Percentiles rank a stretch among this genome's conserved stretches.
Evolutionary conservation across 2,329 filamentous ascomycete genomes (phyloP).

Genomic region (Boeremia lycopersici): DNA sequence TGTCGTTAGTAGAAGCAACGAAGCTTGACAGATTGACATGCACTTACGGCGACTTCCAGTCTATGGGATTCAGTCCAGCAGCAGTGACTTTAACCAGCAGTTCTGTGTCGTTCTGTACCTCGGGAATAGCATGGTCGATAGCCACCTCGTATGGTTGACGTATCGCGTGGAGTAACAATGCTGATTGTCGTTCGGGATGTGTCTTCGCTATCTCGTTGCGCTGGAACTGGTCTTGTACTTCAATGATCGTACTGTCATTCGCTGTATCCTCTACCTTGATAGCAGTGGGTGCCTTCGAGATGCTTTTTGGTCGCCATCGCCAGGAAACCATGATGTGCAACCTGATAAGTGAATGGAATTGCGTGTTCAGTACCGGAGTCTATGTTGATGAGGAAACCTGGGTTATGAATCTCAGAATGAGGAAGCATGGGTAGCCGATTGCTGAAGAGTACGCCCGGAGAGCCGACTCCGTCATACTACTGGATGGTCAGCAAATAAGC

Average conservation of each 20-base stretch:
- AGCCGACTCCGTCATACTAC: conserved; percentile 11
- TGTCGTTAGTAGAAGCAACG: neutral
- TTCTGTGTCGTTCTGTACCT: conserved; percentile 55
- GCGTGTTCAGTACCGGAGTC: neutral
- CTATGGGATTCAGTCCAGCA: conserved; percentile 77
- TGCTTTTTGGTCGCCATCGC: conserved; percentile 26
- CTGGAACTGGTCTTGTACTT: conserved; percentile 17
- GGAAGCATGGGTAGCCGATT: neutral
- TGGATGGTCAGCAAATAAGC: neutral
- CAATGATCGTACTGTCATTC: neutral
- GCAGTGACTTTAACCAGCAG: conserved; percentile 67
- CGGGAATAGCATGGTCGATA: conserved; percentile 55
- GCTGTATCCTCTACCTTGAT: neutral
- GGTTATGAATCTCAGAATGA: neutral
- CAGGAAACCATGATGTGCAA: conserved; percentile 14
- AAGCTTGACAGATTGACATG: neutral
- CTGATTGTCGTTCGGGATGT: conserved; percentile 49
- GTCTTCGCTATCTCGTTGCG: neutral
- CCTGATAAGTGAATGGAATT: neutral
- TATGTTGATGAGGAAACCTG: neutral
- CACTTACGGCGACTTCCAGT: conserved; percentile 74
- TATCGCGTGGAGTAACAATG: conserved; percentile 57
- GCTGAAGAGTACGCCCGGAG: conserved; percentile 3
- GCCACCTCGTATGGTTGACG: conserved; percentile 58
- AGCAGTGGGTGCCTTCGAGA: conserved; percentile 2